phyloP scores from a whole-genome alignment of 257 asterid species.

The Capsicum chinense region DNA sequence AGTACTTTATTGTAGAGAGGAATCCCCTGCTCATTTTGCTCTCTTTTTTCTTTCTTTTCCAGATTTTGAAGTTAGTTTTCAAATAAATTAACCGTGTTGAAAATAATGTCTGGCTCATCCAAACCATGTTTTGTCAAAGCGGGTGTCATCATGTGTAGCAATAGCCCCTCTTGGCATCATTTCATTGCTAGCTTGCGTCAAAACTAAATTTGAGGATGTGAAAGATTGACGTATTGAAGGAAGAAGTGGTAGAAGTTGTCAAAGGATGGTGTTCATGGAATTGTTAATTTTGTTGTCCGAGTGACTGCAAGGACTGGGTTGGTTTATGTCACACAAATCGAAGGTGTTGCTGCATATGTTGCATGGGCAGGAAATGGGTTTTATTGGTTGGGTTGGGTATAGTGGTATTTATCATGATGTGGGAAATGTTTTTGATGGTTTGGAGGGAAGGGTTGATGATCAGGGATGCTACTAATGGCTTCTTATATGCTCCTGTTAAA shows the following conservation, averaged over 20 bases:
- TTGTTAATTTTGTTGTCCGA: background rate
- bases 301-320: background rate
- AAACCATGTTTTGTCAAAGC: background rate
- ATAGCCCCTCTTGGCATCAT: background rate
- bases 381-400: background rate
- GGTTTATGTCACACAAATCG: background rate
- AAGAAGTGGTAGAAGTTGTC: background rate
- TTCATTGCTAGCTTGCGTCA: background rate
- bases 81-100: background rate
- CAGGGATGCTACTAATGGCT: background rate
- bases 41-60: background rate
- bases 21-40: background rate
- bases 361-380: background rate
- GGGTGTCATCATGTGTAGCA: background rate
- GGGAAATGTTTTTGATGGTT: background rate
- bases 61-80: background rate
- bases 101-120: background rate
- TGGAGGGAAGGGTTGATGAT: background rate
- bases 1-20: background rate
- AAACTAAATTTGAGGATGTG: background rate
- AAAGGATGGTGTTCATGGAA: background rate
- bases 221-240: background rate
- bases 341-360: slow-evolving; percentile 6
- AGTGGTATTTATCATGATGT: background rate
- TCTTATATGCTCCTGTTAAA: slow-evolving; percentile 6